Evolutionary conservation across 2,329 filamentous ascomycete genomes (phyloP).

Genomic region (Ophiostoma sp.): DNA sequence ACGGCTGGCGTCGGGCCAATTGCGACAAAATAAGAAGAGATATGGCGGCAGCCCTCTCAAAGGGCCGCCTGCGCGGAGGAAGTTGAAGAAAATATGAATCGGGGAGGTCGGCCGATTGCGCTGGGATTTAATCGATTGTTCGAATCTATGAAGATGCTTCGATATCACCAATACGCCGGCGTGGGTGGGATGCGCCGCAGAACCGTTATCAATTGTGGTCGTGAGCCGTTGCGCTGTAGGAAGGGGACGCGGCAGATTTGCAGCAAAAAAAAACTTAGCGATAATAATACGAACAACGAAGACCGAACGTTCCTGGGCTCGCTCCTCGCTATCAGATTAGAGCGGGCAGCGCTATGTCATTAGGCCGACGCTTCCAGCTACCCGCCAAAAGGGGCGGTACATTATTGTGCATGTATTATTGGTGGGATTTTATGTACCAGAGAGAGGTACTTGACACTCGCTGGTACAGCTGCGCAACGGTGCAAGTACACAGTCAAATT

Average conservation of each 20-base stretch:
- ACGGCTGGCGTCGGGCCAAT: constrained; percentile 15
- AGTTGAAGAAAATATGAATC: neutral
- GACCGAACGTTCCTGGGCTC: neutral
- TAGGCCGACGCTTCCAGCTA: constrained; percentile 13
- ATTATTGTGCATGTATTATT: neutral
- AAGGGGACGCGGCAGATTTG: constrained; percentile 12
- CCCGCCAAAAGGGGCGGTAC: neutral
- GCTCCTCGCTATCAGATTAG: neutral
- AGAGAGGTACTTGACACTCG: neutral
- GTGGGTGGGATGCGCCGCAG: neutral
- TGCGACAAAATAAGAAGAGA: neutral
- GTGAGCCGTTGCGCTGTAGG: constrained; percentile 10
- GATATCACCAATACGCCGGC: neutral
- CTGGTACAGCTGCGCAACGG: neutral
- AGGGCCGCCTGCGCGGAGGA: neutral
- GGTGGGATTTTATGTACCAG: neutral
- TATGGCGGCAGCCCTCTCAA: neutral
- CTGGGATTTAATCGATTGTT: neutral
- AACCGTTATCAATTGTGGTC: constrained; percentile 1
- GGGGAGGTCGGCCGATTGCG: neutral
- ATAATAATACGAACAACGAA: neutral
- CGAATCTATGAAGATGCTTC: neutral
- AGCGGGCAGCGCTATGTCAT: constrained; percentile 11
- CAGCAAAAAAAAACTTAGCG: constrained; percentile 4
- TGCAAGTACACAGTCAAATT: constrained; percentile 8